A percentile compares a stretch with the other conserved stretches of the same genome.
phyloP scores from a whole-genome alignment of 805 yeast genomes.

The Kodamaea restingae region DNA sequence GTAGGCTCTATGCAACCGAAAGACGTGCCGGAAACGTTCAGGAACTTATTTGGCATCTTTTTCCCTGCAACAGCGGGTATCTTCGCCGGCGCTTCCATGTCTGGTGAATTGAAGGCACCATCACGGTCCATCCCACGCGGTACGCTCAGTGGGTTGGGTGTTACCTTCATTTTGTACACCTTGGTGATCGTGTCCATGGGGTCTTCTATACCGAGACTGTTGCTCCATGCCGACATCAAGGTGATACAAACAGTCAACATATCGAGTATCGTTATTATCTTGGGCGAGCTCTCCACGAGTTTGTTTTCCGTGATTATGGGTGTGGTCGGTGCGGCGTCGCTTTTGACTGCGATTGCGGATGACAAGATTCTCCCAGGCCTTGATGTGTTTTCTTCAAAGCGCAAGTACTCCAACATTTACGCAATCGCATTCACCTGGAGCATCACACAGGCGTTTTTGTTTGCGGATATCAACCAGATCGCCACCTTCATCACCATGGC shows the following conservation, averaged over 20 bases:
- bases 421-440: constrained; percentile 77
- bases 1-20: constrained; percentile 73
- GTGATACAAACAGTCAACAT: constrained; percentile 79
- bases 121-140: constrained; percentile 90
- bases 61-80: constrained; percentile 99
- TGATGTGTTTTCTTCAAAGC: constrained; percentile 41
- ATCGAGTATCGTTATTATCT: constrained; percentile 60
- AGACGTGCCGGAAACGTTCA: constrained; percentile 61
- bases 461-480: constrained; percentile 88
- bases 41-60: constrained; percentile 86
- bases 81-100: constrained; percentile 98
- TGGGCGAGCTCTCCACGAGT: constrained; percentile 92
- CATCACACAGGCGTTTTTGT: constrained; percentile 76
- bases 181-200: constrained; percentile 83
- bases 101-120: constrained; percentile 85
- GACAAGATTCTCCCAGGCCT: constrained; percentile 87
- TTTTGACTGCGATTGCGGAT: constrained; percentile 85
- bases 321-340: constrained; percentile 89
- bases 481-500: constrained; percentile 98
- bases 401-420: constrained; percentile 54
- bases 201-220: constrained; percentile 69
- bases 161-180: constrained; percentile 74
- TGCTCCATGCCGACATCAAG: constrained; percentile 75
- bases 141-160: constrained; percentile 76
- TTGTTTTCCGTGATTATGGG: constrained; percentile 94